A percentile compares a stretch with the other conserved stretches of the same genome.
These are phyloP conservation scores for Steccherinum ochraceum DNA, from an alignment of 768 basidiomycete species.

Conservation along the genomic window DNA sequence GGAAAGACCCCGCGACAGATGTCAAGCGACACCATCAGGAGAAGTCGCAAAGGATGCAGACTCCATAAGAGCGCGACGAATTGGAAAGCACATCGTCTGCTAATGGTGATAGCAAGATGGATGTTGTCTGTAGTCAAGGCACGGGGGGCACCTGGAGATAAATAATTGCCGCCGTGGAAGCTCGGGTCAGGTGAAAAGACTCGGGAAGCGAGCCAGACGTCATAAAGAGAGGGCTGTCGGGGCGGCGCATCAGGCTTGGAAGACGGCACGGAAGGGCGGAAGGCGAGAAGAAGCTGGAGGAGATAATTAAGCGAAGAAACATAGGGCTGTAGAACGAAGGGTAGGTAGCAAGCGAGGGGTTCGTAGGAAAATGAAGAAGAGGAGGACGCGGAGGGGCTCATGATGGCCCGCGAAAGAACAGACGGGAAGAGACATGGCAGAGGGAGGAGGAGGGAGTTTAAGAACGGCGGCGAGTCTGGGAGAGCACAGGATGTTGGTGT, in stretches of 20 bases:
- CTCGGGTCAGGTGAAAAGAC: constrained; percentile 8
- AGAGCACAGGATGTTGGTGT: no score
- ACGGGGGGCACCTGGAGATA: constrained; percentile 62
- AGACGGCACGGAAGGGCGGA: constrained; percentile 17
- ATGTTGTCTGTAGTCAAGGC: constrained; percentile 52
- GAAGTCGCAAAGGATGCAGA: constrained; percentile 62
- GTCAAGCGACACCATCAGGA: constrained; percentile 67
- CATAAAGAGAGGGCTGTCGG: constrained; percentile 16
- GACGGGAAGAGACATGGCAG: background rate
- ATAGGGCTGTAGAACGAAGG: background rate
- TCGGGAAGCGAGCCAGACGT: constrained; percentile 24
- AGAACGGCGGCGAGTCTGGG: background rate
- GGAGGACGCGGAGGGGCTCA: background rate
- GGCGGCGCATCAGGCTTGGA: constrained; percentile 7
- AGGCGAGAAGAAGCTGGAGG: constrained; percentile 9
- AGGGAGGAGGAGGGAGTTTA: background rate
- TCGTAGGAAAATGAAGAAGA: background rate
- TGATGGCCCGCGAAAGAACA: background rate
- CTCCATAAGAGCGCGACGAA: constrained; percentile 44
- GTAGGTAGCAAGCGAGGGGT: background rate
- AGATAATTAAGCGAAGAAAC: background rate
- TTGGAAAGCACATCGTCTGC: constrained; percentile 47
- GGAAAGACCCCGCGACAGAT: constrained; percentile 70
- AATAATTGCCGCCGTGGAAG: constrained; percentile 10
- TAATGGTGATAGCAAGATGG: constrained; percentile 48